These are phyloP conservation scores for Ustilago hordei DNA, from an alignment of 1,284 basidiomycete species.

Conservation along the genomic window DNA sequence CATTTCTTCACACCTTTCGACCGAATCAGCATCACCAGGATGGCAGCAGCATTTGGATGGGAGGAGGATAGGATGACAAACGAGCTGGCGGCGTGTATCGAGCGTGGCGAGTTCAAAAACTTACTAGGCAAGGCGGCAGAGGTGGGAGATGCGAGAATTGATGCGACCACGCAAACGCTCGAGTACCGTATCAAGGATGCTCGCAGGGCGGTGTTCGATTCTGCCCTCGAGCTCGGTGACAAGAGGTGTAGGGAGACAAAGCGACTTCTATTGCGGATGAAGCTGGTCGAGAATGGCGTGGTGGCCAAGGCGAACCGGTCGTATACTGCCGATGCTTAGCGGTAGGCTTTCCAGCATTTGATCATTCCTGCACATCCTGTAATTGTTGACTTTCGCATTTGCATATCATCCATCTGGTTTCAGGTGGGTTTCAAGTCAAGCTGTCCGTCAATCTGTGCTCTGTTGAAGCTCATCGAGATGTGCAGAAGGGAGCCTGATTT, in stretches of 20 bases:
- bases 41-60: slow-evolving; percentile 86
- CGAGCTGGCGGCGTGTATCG: slow-evolving; percentile 80
- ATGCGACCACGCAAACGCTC: slow-evolving; percentile 73
- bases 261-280: slow-evolving; percentile 81
- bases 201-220: slow-evolving; percentile 78
- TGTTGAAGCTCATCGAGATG: too few species aligned
- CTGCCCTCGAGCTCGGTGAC: slow-evolving; percentile 78
- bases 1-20: slow-evolving; percentile 85
- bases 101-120: slow-evolving; percentile 79
- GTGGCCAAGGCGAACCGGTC: slow-evolving; percentile 27
- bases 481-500: neutral
- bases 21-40: slow-evolving; percentile 80
- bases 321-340: slow-evolving; percentile 27
- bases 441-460: too few species aligned
- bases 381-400: neutral
- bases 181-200: slow-evolving; percentile 80
- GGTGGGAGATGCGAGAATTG: slow-evolving; percentile 82
- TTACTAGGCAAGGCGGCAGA: slow-evolving; percentile 81
- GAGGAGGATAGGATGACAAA: slow-evolving; percentile 77
- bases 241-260: slow-evolving; percentile 79
- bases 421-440: too few species aligned
- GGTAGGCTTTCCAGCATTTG: neutral
- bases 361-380: neutral
- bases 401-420: neutral
- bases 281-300: slow-evolving; percentile 73